Percentiles rank a stretch among this genome's conserved stretches.
Evolutionary conservation across 2,329 filamentous ascomycete genomes (phyloP).

Genomic region (Teratosphaeria pseudoeucalypti): DNA sequence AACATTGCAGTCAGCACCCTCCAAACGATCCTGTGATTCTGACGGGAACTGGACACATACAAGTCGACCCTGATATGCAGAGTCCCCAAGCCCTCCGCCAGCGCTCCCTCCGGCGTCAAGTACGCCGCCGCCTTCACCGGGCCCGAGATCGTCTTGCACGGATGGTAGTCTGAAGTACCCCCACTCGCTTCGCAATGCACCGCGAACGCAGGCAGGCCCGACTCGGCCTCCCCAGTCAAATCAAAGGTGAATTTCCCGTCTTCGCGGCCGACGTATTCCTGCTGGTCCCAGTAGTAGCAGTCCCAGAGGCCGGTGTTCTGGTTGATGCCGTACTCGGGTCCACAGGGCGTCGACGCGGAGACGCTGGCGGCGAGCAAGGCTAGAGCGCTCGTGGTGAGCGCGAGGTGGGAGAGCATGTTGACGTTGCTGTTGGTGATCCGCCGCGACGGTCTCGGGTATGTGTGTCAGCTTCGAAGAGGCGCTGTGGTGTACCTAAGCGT

Average conservation of each 20-base stretch:
- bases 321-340: not conserved
- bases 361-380: not conserved
- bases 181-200: slow-evolving; percentile 48
- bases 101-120: not conserved
- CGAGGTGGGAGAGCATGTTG: not conserved
- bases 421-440: not conserved
- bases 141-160: slow-evolving; percentile 53
- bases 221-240: not conserved
- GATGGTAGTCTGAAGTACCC: slow-evolving; percentile 65
- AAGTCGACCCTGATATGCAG: not conserved
- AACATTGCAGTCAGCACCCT: not conserved
- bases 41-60: not conserved
- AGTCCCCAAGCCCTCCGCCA: not conserved
- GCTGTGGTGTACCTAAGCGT: not conserved
- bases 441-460: not conserved
- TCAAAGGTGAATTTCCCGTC: not conserved
- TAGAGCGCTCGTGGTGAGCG: not conserved
- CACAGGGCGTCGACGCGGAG: not conserved
- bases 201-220: not conserved
- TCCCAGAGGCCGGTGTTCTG: not conserved
- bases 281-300: not conserved
- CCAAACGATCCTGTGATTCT: not conserved
- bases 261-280: not conserved
- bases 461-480: not conserved
- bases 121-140: not conserved